Conservation (phyloP, 345 rosid species). For the Mangifera indica region DNA sequence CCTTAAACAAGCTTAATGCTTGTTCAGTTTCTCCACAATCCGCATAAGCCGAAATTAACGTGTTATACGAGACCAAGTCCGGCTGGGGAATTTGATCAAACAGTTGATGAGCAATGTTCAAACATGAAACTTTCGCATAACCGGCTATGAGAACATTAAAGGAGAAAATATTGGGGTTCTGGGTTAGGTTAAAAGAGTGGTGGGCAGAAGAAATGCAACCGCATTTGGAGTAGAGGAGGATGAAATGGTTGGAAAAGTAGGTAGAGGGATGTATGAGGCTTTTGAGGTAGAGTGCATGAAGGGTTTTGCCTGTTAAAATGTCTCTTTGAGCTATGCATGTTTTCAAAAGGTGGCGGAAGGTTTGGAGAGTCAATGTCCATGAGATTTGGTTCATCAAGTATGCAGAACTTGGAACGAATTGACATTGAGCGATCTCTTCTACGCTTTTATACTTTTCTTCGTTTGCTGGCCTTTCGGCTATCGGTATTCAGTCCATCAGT, state of each 20-base stretch:
- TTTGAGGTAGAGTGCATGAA: constrained; percentile 70
- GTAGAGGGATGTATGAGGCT: constrained; percentile 63
- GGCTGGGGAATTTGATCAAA: constrained; percentile 82
- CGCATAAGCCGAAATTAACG: constrained; percentile 72
- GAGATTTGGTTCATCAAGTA: constrained; percentile 51
- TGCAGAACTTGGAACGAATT: too few relatives aligned
- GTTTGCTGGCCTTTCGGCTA: too few relatives aligned
- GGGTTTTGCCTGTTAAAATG: constrained; percentile 60
- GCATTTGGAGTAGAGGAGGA: constrained; percentile 84
- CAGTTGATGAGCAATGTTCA: constrained; percentile 52
- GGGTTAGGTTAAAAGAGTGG: constrained; percentile 46
- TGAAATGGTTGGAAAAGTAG: constrained; percentile 84
- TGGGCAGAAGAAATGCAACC: constrained; percentile 52
- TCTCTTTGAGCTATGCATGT: constrained; percentile 51
- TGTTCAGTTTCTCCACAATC: constrained; percentile 48
- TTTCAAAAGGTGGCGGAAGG: constrained; percentile 55
- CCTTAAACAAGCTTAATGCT: constrained; percentile 48
- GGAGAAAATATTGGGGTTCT: constrained; percentile 66
- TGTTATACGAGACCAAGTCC: constrained; percentile 75
- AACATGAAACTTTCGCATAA: constrained; percentile 45
- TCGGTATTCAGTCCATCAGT: too few relatives aligned
- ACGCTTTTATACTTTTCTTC: too few relatives aligned
- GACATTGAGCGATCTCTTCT: neutral
- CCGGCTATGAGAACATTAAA: constrained; percentile 65
- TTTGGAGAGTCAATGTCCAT: constrained; percentile 50